Evolutionary conservation across 768 basidiomycete genomes (phyloP), one percentile per base, ranked within the genome.

Genomic region (Pleurotus platypus): DNA sequence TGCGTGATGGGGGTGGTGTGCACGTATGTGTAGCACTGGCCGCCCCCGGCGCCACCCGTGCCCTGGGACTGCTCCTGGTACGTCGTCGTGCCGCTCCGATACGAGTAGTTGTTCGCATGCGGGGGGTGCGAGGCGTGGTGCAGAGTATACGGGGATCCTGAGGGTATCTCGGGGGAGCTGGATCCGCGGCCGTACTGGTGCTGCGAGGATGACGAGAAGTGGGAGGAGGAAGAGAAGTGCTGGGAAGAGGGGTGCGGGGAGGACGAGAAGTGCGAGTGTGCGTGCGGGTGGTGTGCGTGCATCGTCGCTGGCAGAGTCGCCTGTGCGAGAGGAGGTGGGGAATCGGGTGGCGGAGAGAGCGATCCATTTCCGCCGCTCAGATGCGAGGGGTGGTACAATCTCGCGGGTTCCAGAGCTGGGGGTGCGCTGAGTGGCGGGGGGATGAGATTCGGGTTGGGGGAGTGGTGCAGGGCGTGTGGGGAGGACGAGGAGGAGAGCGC

Each of bases 241-340:
- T 35, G 30, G 12, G 75, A 75, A 57, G 80, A 83, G 15, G 72
- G 51, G 0, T 78, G 77, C 2, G 80, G 74, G 0, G 79, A 79
- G 2, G 78, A 75, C 0, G 81, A 73, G 1, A 77, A 79, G 24
- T 78, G 74, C 57, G 71, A 71, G 6, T 75, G 73, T 49, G 66
- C 68, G 61, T 66, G 69, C 3, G 66, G 71, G 49, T 75, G 58
- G 6, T 68, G 57, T 0, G 46, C 55, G 43, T 76, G 71, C 9
- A 71, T 69, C 11, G 77, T 73, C 1, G 75, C 72, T 0, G 78
- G 77, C 0, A 80, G 69, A 0, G 78, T 79, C 0, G 84, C 82
- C 13, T 78, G 80, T 0, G 78, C 77, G 39, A 85, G 72, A 0
- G 80, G 72, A 0, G 83, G 84, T 0, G 84, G 82, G 0, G 84